phyloP scores from a whole-genome alignment of 164 flowering plant species.

The Chimonanthus praecox region DNA sequence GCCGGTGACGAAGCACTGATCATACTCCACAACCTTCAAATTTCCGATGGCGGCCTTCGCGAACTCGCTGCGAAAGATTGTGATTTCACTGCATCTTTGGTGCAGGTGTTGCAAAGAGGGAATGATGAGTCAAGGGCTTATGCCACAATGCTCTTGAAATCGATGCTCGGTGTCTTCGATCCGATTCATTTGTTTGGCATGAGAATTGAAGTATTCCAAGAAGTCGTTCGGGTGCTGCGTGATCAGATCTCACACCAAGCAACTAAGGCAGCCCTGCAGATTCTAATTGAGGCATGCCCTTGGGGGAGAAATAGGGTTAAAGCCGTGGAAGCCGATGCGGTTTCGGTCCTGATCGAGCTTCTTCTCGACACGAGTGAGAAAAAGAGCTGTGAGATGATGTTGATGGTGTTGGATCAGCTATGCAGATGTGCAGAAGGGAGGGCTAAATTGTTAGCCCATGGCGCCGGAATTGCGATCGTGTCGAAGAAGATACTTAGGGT shows the following conservation, averaged over 20 bases:
- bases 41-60: slow-evolving; percentile 32
- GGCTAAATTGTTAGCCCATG: slow-evolving; percentile 55
- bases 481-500: slow-evolving; percentile 81
- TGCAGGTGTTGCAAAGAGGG: slow-evolving; percentile 31
- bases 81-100: slow-evolving; percentile 34
- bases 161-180: slow-evolving; percentile 37
- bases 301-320: slow-evolving; percentile 78
- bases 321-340: slow-evolving; percentile 56
- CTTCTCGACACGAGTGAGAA: slow-evolving; percentile 37
- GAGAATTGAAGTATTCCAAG: slow-evolving; percentile 27
- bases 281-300: slow-evolving; percentile 48
- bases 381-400: slow-evolving; percentile 37
- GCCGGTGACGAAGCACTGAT: slow-evolving; percentile 43
- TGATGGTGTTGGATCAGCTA: slow-evolving; percentile 46
- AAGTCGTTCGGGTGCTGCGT: slow-evolving; percentile 26
- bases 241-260: slow-evolving; percentile 53
- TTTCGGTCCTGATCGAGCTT: slow-evolving; percentile 43
- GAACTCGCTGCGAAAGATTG: slow-evolving; percentile 18
- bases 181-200: slow-evolving; percentile 34
- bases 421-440: slow-evolving; percentile 84
- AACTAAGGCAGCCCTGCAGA: slow-evolving; percentile 52
- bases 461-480: slow-evolving; percentile 65
- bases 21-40: slow-evolving; percentile 35
- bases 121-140: slow-evolving; percentile 38
- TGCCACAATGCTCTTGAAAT: slow-evolving; percentile 41